Evolutionary conservation across 176 grass and related monocot genomes (phyloP).

Genomic region (Oryza coarctata): DNA sequence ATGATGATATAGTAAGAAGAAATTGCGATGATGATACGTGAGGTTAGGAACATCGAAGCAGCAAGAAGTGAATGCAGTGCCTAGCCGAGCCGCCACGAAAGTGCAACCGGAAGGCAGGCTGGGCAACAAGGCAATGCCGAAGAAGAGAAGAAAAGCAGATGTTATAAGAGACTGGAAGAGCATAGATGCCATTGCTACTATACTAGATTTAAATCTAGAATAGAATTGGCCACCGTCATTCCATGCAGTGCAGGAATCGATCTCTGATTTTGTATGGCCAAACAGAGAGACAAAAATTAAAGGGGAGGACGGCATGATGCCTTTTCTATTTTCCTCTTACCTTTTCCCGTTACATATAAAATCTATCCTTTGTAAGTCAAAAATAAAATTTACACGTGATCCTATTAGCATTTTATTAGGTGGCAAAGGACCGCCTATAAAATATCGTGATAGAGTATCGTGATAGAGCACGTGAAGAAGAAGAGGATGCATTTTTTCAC

Average conservation of each 20-base stretch:
- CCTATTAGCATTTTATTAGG: no score
- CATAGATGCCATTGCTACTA: not conserved
- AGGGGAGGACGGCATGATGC: not conserved
- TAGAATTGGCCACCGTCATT: not conserved
- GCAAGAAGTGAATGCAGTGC: slow-evolving; percentile 8
- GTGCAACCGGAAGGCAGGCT: no score
- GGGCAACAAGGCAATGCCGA: no score
- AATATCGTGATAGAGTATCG: no score
- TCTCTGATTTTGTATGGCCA: not conserved
- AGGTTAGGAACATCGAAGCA: not conserved
- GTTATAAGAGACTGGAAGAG: not conserved
- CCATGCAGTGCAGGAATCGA: not conserved
- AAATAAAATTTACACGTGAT: no score
- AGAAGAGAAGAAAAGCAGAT: not conserved
- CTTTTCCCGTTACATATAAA: not conserved
- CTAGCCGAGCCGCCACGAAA: slow-evolving; percentile 6
- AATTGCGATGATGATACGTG: not conserved
- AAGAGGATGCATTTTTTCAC: no score
- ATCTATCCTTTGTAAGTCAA: no score
- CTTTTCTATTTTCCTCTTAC: not conserved
- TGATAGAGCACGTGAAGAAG: no score
- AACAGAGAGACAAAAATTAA: not conserved
- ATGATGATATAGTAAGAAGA: not conserved
- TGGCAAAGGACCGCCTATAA: no score
- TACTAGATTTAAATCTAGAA: not conserved